Base-by-base conservation (phyloP, 192 early-diverging fungal genomes). In the Umbelopsis ramanniana region DNA sequence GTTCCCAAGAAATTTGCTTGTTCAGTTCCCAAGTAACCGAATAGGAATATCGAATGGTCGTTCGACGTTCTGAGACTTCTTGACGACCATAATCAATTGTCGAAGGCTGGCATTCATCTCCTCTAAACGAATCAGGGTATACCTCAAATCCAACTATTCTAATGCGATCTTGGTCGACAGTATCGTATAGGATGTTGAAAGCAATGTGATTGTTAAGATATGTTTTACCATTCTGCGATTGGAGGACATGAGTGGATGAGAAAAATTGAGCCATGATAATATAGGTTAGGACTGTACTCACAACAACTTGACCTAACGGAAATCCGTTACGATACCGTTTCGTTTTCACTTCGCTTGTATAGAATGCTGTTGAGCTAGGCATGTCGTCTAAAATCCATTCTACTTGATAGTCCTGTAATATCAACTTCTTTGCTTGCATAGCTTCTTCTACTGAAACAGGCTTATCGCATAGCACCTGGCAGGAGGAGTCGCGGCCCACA, bases 101-200 rank as follows among this genome's bases (percentile, higher is more conserved):
- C n/a, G 63, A 40, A 19, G 48, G 60, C 19, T 68, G 22, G 21
- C 77, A 79, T 46, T 72, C 70, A 45, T 53, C 70, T 15, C 67
- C 66, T 6, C 37, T 10, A 23, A 74, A 84, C 81, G 90, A 92
- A 55, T 81, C 79, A 9, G 92, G 90, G 53, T 87, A 86, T 21
- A 91, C 88, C 81, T 93, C 92, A 66, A 93, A 90, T 45, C 89
- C 90, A 37, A 89, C 86, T 37, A 93, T 87, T n/a, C 79, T 53
- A 26, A 79, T 80, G 8, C 81, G 76, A 9, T 76, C 72, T n/a
- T 69, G 70, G 29, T 73, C 73, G 33, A 66, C 79, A 17, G 66
- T 71, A 17, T 72, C 70, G 67, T 89, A 90, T 17, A 89, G 71
- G 21, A 92, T 82, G 19, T 88, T 80, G 66, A 92, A 82, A 1